These are phyloP conservation scores for Cercospora nicotianae DNA, from an alignment of 2,329 filamentous ascomycete species.

Conservation along the genomic window DNA sequence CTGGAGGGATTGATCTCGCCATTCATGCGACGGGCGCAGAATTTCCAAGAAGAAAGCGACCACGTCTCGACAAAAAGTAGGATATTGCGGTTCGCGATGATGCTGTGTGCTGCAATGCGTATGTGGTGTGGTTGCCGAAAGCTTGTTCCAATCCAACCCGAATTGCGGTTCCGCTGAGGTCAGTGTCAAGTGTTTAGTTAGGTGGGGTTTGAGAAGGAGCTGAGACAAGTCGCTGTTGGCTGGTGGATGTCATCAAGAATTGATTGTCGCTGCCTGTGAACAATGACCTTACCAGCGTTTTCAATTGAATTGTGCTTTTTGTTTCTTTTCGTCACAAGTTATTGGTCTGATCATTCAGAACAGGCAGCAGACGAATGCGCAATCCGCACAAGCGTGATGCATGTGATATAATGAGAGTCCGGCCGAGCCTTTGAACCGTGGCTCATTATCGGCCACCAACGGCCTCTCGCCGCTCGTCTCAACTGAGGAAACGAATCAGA, in stretches of 20 bases:
- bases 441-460: background rate
- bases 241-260: background rate
- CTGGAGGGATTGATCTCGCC: slow-evolving; percentile 13
- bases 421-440: background rate
- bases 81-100: background rate
- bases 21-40: slow-evolving; percentile 5
- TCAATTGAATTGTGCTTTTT: background rate
- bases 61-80: background rate
- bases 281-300: background rate
- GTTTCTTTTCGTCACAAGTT: background rate
- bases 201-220: background rate
- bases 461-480: background rate
- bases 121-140: background rate
- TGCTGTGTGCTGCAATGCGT: background rate
- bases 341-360: background rate
- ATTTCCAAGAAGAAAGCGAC: background rate
- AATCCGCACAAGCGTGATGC: background rate
- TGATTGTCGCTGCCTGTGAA: background rate
- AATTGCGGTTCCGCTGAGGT: background rate
- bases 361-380: background rate
- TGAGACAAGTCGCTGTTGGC: background rate
- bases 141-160: background rate
- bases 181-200: background rate
- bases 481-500: background rate
- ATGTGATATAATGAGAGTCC: background rate